A percentile compares a stretch with the other conserved stretches of the same genome.
These are phyloP conservation scores for Pseudocercospora crystallina DNA, from an alignment of 2,329 filamentous ascomycete genomes.

Conservation along the genomic window DNA sequence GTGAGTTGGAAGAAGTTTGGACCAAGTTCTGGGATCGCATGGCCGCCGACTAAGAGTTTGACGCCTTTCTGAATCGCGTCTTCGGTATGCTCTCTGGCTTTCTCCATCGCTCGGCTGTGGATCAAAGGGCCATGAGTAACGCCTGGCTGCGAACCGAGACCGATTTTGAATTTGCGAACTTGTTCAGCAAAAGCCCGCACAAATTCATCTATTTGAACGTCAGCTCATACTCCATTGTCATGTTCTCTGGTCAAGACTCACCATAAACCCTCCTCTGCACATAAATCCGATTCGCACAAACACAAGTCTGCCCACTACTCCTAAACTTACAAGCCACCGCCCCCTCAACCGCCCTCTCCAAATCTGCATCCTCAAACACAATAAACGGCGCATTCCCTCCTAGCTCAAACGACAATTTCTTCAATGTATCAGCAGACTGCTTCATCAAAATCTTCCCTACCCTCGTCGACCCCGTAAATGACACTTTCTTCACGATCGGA, in stretches of 20 bases:
- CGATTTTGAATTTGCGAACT: constrained; percentile 73
- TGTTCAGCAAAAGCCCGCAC: constrained; percentile 67
- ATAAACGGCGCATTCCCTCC: constrained; percentile 96
- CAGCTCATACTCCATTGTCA: too few species aligned
- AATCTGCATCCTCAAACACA: constrained; percentile 88
- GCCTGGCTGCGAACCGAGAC: constrained; percentile 68
- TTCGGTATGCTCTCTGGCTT: constrained; percentile 76
- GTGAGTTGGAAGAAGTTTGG: constrained; percentile 88
- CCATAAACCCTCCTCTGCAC: constrained; percentile 76
- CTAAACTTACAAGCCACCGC: constrained; percentile 89
- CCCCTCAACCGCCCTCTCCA: constrained; percentile 81
- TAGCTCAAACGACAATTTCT: constrained; percentile 86
- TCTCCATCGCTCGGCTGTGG: constrained; percentile 75
- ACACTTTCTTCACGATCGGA: constrained; percentile 81
- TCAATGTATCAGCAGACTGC: too few species aligned
- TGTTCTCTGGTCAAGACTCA: too few species aligned
- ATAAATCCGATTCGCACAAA: constrained; percentile 74
- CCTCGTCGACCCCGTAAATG: constrained; percentile 75
- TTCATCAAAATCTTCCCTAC: constrained; percentile 80
- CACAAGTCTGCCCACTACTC: constrained; percentile 91
- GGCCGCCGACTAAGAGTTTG: constrained; percentile 72
- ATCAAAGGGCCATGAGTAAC: constrained; percentile 82
- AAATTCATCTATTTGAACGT: too few species aligned
- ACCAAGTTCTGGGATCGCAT: constrained; percentile 71
- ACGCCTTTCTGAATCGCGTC: constrained; percentile 78